Conservation (phyloP, 208 protist genomes). For the Acanthamoeba healyi region DNA sequence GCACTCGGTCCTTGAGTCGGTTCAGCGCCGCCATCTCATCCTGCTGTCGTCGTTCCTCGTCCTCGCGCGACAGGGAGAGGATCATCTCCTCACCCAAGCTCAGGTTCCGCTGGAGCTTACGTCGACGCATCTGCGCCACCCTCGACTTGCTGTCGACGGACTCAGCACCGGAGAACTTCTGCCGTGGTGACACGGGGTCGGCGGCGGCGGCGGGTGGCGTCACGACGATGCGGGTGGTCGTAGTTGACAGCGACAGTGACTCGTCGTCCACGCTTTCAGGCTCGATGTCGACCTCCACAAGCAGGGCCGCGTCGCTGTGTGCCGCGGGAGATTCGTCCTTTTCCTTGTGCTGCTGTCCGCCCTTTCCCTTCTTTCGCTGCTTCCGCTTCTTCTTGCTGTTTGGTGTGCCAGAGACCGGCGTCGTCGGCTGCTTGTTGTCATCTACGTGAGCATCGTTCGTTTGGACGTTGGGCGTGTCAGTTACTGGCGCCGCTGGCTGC, state of each 20-base stretch:
- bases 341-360: neutral
- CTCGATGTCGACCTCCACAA: neutral
- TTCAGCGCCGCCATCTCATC: neutral
- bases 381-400: neutral
- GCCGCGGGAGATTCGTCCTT: neutral
- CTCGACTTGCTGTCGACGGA: conserved; percentile 10
- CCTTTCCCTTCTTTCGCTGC: neutral
- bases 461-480: neutral
- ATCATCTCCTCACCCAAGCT: conserved; percentile 56
- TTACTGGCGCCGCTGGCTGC: neutral
- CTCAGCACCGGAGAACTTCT: neutral
- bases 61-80: neutral
- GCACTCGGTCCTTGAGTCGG: neutral
- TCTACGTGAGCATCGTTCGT: neutral
- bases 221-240: neutral
- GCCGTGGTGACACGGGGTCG: neutral
- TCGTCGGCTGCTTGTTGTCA: neutral
- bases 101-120: neutral
- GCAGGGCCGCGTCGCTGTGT: neutral
- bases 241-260: neutral
- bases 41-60: neutral
- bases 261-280: neutral
- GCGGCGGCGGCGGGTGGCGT: neutral
- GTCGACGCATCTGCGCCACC: neutral
- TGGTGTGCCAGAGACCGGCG: too few species aligned